Base-by-base conservation (phyloP, 2,329 filamentous ascomycete genomes). In the Ciborinia camelliae region DNA sequence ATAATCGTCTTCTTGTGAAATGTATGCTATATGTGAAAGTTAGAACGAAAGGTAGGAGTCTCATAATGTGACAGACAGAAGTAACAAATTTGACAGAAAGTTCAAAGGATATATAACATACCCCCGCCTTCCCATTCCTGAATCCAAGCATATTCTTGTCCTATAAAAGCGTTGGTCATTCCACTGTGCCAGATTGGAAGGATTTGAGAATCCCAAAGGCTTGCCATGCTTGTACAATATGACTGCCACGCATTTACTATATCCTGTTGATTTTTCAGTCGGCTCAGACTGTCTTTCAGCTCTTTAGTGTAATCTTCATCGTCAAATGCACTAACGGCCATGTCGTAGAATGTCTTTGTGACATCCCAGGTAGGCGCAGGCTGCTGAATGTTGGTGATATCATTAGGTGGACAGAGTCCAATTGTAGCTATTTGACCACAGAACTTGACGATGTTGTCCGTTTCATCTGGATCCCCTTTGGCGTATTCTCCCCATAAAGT, bases 391-490 rank as follows among this genome's bases (percentile, higher is more conserved):
- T 35, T 35, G 15, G 50, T 52, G 50, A 28, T 52, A 12, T 8
- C 14, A 52, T 52, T 35, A n/a, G 50, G 50, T 35, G 50, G 50
- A 14, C 50, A 52, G 32, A 52, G 50, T n/a, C 50, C 50, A 52
- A 52, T 52, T 52, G 50, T 52, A 32, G 50, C 50, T 32, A 32
- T 6, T 3, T 28, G 50, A 7, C 50, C 50, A 35, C 50, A 52
- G 10, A 52, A 52, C 28, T 52, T 52, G 50, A 52, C 50, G 18
- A 52, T 35, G 8, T 52, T 14, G 6, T 52, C 28, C 50, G 32
- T 52, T 52, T 32, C 10, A 20, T 14, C 28, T 30, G 26, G 30
- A 35, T 52, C 12, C 8, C 50, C 50, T 52, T 35, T 52, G 15
- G 28, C 50, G 9, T 52, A 15, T 3, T 35, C 20, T n/a, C 10